Evolutionary conservation across 2,329 filamentous ascomycete genomes (phyloP), one percentile per base, ranked within the genome.

Genomic region (Diaporthe sp.): DNA sequence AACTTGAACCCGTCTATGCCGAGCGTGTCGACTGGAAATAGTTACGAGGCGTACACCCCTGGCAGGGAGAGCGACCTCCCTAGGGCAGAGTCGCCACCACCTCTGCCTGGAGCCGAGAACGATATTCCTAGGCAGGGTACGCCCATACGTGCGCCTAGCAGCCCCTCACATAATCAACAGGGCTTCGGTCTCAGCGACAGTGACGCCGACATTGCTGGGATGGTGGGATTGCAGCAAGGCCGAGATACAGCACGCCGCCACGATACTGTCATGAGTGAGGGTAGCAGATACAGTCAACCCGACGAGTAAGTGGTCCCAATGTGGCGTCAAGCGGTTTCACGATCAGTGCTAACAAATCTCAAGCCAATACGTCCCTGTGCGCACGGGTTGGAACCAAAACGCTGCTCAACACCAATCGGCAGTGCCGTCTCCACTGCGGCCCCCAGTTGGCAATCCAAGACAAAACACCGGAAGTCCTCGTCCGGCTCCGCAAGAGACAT

Each of bases 71-170:
- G 84, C 49, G 85, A 86, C 67, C 82, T 92, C 31, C 89, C 91
- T 2, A 87, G 91, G 77, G 92, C 91, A 13, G 91, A 92, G 79
- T 92, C 91, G 2, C 91, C 91, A 12, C 92, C 92, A 22, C 92
- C 92, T 8, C 82, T 93, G 28, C 87, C 89, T 4, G 87, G 85
- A 53, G 81, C 84, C 61, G 83, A 86, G 57, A 25, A 28, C 19
- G 49, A 51, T 13, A 81, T 85, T 74, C 78, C 83, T 62, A 77
- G 80, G n/a, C 79, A 82, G 46, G 71, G 25, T 44, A 82, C 92
- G 17, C 92, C 92, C 82, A 96, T 97, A 94, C 93, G 96, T 82
- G 92, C 93, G 46, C 87, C 88, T n/a, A 87, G 88, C 53, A 88
- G 87, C 72, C 88, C 89, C n/a, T 82, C 83, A 73, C 84, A 83